phyloP scores from a whole-genome alignment of 2,329 filamentous ascomycete genomes.

The Verticillium klebahnii region DNA sequence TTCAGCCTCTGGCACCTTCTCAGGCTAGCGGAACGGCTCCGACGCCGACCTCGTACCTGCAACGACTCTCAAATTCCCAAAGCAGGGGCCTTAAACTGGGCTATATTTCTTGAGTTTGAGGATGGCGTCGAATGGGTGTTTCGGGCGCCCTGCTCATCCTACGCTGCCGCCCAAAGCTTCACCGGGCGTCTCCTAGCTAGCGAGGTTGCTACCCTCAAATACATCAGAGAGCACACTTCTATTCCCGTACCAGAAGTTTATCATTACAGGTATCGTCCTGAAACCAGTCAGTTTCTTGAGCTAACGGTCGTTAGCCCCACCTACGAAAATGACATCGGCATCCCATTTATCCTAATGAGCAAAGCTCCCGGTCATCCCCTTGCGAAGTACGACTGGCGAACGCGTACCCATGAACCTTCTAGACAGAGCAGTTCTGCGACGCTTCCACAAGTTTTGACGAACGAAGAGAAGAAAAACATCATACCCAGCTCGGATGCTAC shows the following conservation, averaged over 20 bases:
- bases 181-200: conserved; percentile 20
- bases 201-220: conserved; percentile 24
- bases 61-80: conserved; percentile 16
- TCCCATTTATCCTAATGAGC: conserved; percentile 28
- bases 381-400: conserved; percentile 15
- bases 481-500: conserved; percentile 20
- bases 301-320: conserved; percentile 5
- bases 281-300: conserved; percentile 3
- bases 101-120: conserved; percentile 22
- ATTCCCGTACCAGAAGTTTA: conserved; percentile 26
- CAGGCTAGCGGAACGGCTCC: neutral
- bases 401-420: conserved; percentile 6
- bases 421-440: conserved; percentile 3
- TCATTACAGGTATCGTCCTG: conserved; percentile 11
- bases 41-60: conserved; percentile 6
- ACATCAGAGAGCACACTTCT: conserved; percentile 20
- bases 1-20: neutral
- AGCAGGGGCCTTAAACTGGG: conserved; percentile 24
- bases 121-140: conserved; percentile 24
- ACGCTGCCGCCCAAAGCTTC: conserved; percentile 14
- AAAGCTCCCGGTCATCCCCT: conserved; percentile 22
- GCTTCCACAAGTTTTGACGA: conserved; percentile 5
- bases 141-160: conserved; percentile 17
- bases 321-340: conserved; percentile 20
- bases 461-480: conserved; percentile 18